Percentiles rank a stretch among this genome's conserved stretches.
phyloP scores from a whole-genome alignment of 2,329 filamentous ascomycete species.

The Hymenoscyphus infarciens region DNA sequence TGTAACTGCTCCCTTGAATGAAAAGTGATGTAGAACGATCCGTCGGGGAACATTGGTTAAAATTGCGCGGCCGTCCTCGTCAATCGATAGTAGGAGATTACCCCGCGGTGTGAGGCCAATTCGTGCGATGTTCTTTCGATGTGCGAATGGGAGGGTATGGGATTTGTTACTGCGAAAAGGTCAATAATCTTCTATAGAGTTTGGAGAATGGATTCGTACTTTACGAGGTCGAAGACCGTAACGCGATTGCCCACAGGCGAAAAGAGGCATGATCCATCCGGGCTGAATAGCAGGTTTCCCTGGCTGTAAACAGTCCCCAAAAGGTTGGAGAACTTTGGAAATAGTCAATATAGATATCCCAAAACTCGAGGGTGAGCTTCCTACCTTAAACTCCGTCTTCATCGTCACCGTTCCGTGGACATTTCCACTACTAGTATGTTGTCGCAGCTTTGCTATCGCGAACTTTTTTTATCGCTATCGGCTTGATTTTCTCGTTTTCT shows the following conservation, averaged over 20 bases:
- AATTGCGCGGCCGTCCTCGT: constrained; percentile 91
- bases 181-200: constrained; percentile 12
- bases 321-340: constrained; percentile 90
- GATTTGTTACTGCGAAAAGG: constrained; percentile 68
- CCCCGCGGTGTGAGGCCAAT: constrained; percentile 86
- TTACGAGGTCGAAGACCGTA: constrained; percentile 91
- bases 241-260: constrained; percentile 96
- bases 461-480: constrained; percentile 21
- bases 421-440: constrained; percentile 23
- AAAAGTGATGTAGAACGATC: constrained; percentile 89
- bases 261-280: constrained; percentile 91
- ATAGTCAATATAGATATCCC: constrained; percentile 27
- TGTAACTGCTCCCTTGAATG: constrained; percentile 80
- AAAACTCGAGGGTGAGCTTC: constrained; percentile 11
- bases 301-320: constrained; percentile 97
- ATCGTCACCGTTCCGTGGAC: constrained; percentile 51
- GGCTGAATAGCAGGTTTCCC: constrained; percentile 94
- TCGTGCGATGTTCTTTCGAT: constrained; percentile 87
- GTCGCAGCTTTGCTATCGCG: constrained; percentile 11
- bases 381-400: constrained; percentile 99
- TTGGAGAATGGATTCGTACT: constrained; percentile 53
- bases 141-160: constrained; percentile 81
- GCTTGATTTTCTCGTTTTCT: constrained; percentile 10
- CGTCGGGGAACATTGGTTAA: constrained; percentile 85
- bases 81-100: constrained; percentile 87